Conservation (phyloP, 208 protist genomes). For the Trypanosomatidae sp. region DNA sequence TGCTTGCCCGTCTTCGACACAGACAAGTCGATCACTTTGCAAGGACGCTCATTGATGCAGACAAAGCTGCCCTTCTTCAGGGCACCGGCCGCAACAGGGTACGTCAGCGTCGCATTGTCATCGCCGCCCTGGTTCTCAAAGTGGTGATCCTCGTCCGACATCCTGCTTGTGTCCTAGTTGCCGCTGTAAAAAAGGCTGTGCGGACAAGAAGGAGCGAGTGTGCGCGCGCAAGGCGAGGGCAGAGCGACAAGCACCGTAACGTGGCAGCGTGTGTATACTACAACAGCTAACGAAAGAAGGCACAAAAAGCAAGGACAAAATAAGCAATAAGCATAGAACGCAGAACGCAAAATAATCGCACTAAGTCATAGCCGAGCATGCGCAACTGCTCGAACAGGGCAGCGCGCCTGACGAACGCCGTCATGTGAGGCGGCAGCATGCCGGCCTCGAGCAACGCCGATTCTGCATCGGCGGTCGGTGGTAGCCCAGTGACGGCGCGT, state of each 20-base stretch:
- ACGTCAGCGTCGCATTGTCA: conserved; percentile 69
- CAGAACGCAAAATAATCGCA: background rate
- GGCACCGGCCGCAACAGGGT: conserved; percentile 73
- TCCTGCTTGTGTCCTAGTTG: conserved; percentile 5
- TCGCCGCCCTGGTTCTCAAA: conserved; percentile 41
- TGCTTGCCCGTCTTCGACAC: conserved; percentile 99
- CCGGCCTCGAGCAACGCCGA: background rate
- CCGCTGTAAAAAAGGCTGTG: conserved; percentile 4
- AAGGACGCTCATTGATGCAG: conserved; percentile 87
- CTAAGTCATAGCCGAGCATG: too few species aligned
- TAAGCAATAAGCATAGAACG: background rate
- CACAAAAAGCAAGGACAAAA: background rate
- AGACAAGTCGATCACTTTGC: conserved; percentile 96
- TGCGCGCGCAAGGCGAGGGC: too few species aligned
- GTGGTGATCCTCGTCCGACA: conserved; percentile 60
- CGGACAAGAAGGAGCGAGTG: too few species aligned
- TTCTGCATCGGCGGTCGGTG: background rate
- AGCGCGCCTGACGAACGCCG: background rate
- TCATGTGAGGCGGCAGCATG: background rate
- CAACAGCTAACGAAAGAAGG: background rate
- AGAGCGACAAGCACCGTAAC: too few species aligned
- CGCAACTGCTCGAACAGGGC: background rate
- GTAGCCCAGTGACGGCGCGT: background rate
- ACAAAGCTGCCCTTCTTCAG: conserved; percentile 87
- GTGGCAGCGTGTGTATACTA: too few species aligned